These are phyloP conservation scores for Liriodendron chinense DNA, from an alignment of 164 flowering plant genomes.

Conservation along the genomic window DNA sequence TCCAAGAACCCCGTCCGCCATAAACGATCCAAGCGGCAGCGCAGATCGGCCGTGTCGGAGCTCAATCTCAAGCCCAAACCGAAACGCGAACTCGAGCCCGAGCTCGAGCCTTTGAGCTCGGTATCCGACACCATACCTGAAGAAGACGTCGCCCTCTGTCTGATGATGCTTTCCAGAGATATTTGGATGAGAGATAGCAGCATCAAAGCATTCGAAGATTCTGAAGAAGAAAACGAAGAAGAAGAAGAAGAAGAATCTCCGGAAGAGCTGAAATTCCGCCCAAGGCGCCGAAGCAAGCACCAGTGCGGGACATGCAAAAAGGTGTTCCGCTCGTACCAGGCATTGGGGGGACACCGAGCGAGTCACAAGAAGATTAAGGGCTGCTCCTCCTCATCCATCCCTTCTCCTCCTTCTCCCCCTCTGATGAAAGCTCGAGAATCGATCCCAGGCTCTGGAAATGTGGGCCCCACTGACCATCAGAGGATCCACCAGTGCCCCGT, in stretches of 20 bases:
- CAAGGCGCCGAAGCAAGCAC: slow-evolving; percentile 32
- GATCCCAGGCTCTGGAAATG: slow-evolving; percentile 3
- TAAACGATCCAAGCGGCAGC: slow-evolving; percentile 52
- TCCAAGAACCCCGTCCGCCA: slow-evolving; percentile 40
- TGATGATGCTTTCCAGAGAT: slow-evolving; percentile 85
- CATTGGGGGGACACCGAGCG: slow-evolving; percentile 87
- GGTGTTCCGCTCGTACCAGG: slow-evolving; percentile 72
- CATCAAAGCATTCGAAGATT: neutral
- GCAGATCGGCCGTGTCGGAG: slow-evolving; percentile 18
- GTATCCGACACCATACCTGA: slow-evolving; percentile 68
- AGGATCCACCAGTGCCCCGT: slow-evolving; percentile 71
- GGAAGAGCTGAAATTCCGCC: neutral
- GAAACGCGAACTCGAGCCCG: slow-evolving; percentile 13
- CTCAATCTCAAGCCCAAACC: slow-evolving; percentile 2
- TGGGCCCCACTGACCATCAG: slow-evolving; percentile 8
- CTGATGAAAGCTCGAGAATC: neutral
- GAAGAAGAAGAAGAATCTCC: neutral
- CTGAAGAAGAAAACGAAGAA: neutral
- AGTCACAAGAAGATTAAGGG: slow-evolving; percentile 72
- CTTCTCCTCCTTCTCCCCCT: slow-evolving; percentile 5
- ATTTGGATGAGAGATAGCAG: slow-evolving; percentile 35
- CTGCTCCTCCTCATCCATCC: slow-evolving; percentile 1
- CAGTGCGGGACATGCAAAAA: slow-evolving; percentile 81
- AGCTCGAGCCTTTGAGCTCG: slow-evolving; percentile 62
- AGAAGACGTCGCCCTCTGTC: slow-evolving; percentile 74